A percentile compares a stretch with the other conserved stretches of the same genome.
phyloP scores from a whole-genome alignment of 2,329 filamentous ascomycete genomes.

The Pseudogymnoascus sp. region DNA sequence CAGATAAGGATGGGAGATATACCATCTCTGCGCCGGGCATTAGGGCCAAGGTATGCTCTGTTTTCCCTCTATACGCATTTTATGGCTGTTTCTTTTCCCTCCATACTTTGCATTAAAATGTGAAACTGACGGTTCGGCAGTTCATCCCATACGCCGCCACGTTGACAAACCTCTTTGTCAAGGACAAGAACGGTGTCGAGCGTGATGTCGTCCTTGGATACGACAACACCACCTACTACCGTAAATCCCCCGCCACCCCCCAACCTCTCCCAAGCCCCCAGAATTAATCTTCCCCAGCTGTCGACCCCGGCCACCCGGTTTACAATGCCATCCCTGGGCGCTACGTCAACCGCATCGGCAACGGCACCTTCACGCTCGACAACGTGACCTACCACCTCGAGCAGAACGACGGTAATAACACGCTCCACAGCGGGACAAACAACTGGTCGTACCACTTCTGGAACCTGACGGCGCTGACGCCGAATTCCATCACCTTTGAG shows the following conservation, averaged over 20 bases:
- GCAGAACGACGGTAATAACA: slow-evolving; percentile 46
- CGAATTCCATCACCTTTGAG: slow-evolving; percentile 55
- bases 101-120: too few relatives aligned
- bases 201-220: slow-evolving; percentile 57
- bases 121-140: slow-evolving; percentile 24
- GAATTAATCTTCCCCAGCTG: slow-evolving; percentile 15
- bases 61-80: background rate
- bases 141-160: slow-evolving; percentile 49
- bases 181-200: slow-evolving; percentile 51
- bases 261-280: slow-evolving; percentile 19
- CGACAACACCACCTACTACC: slow-evolving; percentile 51
- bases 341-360: slow-evolving; percentile 57
- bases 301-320: slow-evolving; percentile 45
- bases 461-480: slow-evolving; percentile 46
- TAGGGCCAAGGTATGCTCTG: slow-evolving; percentile 9
- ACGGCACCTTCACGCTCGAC: slow-evolving; percentile 44
- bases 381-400: slow-evolving; percentile 43
- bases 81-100: background rate
- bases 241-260: background rate
- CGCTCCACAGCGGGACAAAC: slow-evolving; percentile 49
- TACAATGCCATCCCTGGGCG: slow-evolving; percentile 53
- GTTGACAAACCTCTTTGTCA: slow-evolving; percentile 54
- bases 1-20: background rate
- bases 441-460: slow-evolving; percentile 57
- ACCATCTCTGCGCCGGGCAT: background rate